Evolutionary conservation across 2,329 filamentous ascomycete species (phyloP).

Genomic region (Hypomyces perniciosus): DNA sequence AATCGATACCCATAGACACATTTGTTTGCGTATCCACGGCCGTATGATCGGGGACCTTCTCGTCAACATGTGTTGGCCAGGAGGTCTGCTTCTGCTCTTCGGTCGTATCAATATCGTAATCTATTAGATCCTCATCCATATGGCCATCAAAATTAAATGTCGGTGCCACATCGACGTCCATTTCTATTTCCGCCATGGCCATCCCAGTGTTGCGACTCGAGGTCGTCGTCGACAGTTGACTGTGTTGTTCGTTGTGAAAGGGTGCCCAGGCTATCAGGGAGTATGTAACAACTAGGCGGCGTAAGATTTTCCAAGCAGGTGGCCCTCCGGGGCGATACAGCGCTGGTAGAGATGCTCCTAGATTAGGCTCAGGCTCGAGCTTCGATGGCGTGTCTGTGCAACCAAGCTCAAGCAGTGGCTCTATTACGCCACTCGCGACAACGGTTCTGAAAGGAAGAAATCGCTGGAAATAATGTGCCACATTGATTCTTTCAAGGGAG

Average conservation of each 20-base stretch:
- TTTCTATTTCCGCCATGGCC: constrained; percentile 25
- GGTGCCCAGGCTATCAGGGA: not conserved
- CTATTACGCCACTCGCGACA: constrained; percentile 7
- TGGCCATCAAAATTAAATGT: constrained; percentile 19
- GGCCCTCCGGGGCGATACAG: not conserved
- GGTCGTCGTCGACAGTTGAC: not conserved
- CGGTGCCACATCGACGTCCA: constrained; percentile 26
- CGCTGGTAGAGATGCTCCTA: not conserved
- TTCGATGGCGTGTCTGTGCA: not conserved
- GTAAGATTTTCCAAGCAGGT: no score
- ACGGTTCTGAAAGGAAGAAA: constrained; percentile 3
- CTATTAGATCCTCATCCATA: constrained; percentile 31
- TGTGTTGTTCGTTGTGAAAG: not conserved
- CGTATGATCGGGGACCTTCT: not conserved
- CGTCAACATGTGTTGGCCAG: constrained; percentile 6
- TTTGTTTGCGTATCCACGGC: not conserved
- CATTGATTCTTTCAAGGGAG: constrained; percentile 6
- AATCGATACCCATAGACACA: not conserved
- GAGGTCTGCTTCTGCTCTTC: constrained; percentile 13
- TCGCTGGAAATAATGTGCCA: constrained; percentile 1
- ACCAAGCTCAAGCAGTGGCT: not conserved
- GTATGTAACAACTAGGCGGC: not conserved
- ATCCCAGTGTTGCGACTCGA: not conserved
- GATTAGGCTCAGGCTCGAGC: not conserved
- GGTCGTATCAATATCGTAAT: constrained; percentile 30